Evolutionary conservation across 2,329 filamentous ascomycete species (phyloP), one percentile per base, ranked within the genome.

Genomic region (Cytospora chrysosperma): DNA sequence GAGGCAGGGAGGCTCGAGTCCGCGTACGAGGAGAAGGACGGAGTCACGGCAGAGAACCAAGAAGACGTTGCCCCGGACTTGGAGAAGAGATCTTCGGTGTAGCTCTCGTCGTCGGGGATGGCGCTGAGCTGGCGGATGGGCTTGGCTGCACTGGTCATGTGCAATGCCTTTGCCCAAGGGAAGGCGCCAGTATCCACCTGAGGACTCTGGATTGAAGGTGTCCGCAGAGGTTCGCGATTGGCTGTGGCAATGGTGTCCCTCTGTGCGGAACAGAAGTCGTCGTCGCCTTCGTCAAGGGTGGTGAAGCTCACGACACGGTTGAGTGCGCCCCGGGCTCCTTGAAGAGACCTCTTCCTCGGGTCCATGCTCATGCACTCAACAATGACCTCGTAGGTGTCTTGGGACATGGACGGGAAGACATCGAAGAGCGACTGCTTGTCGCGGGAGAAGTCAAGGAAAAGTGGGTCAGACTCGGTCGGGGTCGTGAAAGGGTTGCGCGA

Each of bases 381-480:
- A 76, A 99, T 87, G 69, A 99, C 92, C 76, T 97, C 93, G 72
- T 91, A 99, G 0, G 95, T 97, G 76, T 99, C 95, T 76, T 97
- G 92, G 56, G 94, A 98, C 94, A 99, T 97, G 76, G 91, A 93
- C 47, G 95, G 93, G 77, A 99, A 99, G 71, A 98, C 92, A 75
- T 99, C 95, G 75, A 99, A 99, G 63, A 99, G 86, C 49, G 91
- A 96, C 77, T 98, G 93, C 76, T 93, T 93, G 79, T 99, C 94
- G 64, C 91, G 88, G 57, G 89, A 91, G 75, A 96, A 99, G 77
- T 99, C 95, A 67, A 93, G 83, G 78, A 97, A 99, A 56, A 99
- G 81, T 15, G 93, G 90, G 72, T 99, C 95, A n/a, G 90, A 88
- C 76, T 93, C 88, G 1, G 92, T 93, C 0, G 95, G 95, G 2